phyloP scores from a whole-genome alignment of 768 basidiomycete genomes.

The Lactifluus volemus region DNA sequence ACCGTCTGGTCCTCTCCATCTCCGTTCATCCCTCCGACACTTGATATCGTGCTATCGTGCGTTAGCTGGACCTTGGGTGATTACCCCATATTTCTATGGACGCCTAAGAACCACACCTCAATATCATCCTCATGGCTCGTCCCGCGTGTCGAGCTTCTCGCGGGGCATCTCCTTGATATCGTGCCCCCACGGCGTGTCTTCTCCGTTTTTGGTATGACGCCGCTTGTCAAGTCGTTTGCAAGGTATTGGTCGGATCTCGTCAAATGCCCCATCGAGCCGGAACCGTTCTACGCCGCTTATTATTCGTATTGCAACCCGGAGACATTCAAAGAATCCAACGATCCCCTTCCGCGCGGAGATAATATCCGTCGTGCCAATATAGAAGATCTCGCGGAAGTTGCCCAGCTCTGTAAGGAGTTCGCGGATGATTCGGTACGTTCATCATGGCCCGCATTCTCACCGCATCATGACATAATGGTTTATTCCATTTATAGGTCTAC shows the following conservation, averaged over 20 bases:
- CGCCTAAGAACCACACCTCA: constrained; percentile 25
- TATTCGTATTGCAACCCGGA: constrained; percentile 36
- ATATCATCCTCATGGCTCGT: constrained; percentile 27
- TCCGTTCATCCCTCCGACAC: constrained; percentile 23
- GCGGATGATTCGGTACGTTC: constrained; percentile 41
- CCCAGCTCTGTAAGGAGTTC: constrained; percentile 42
- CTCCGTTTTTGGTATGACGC: constrained; percentile 40
- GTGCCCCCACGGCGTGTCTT: constrained; percentile 40
- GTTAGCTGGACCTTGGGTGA: constrained; percentile 36
- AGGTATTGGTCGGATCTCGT: constrained; percentile 37
- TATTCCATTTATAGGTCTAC: constrained; percentile 29
- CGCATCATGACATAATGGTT: not conserved
- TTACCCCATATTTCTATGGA: constrained; percentile 48
- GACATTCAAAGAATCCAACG: constrained; percentile 28
- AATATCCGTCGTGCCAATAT: constrained; percentile 31
- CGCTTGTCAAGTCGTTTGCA: constrained; percentile 36
- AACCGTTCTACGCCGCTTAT: constrained; percentile 44
- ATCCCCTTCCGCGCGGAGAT: constrained; percentile 28
- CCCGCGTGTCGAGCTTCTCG: constrained; percentile 31
- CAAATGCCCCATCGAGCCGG: constrained; percentile 29
- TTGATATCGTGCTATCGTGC: constrained; percentile 42
- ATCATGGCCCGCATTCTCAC: not conserved
- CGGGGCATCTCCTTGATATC: constrained; percentile 30
- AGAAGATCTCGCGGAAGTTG: constrained; percentile 34
- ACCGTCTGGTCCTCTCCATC: constrained; percentile 36